A percentile compares a stretch with the other conserved stretches of the same genome.
Evolutionary conservation across 176 grass and related monocot species (phyloP).

Genomic region (Ensete glaucum): DNA sequence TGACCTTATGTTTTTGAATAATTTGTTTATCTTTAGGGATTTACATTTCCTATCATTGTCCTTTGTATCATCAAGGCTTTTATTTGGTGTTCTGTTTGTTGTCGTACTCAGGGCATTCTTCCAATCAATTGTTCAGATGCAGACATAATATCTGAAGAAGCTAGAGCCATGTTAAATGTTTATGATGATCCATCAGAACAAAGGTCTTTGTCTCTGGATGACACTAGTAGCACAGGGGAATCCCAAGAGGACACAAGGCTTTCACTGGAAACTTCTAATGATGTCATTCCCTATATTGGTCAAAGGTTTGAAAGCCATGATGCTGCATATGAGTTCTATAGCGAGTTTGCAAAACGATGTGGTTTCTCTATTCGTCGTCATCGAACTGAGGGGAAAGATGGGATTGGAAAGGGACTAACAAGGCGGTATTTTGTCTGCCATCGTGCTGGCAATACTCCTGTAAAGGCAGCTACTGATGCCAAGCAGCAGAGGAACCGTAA

Average conservation of each 20-base stretch:
- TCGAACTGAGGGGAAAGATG: constrained; percentile 66
- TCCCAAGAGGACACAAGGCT: constrained; percentile 24
- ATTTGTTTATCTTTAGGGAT: not conserved
- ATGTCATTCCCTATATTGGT: constrained; percentile 44
- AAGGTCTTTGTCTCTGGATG: constrained; percentile 31
- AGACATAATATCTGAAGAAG: constrained; percentile 31
- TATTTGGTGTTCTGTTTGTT: not conserved
- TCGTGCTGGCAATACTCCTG: constrained; percentile 52
- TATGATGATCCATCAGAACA: constrained; percentile 40
- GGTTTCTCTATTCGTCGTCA: constrained; percentile 83
- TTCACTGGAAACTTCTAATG: constrained; percentile 28
- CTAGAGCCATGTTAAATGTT: constrained; percentile 29
- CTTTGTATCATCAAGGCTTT: not conserved
- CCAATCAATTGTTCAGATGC: constrained; percentile 2
- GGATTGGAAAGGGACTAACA: constrained; percentile 53
- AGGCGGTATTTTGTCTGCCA: constrained; percentile 81
- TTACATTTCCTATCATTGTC: not conserved
- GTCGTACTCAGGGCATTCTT: constrained; percentile 7
- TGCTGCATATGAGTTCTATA: constrained; percentile 58
- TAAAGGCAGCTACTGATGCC: constrained; percentile 34
- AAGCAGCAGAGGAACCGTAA: constrained; percentile 50
- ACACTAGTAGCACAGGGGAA: constrained; percentile 24
- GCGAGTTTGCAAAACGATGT: constrained; percentile 42
- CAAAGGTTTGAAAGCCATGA: constrained; percentile 60
- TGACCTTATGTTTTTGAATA: not conserved